Evolutionary conservation across 1,284 basidiomycete genomes (phyloP), one percentile per base, ranked within the genome.

Genomic region (Porogramme epimiltina): DNA sequence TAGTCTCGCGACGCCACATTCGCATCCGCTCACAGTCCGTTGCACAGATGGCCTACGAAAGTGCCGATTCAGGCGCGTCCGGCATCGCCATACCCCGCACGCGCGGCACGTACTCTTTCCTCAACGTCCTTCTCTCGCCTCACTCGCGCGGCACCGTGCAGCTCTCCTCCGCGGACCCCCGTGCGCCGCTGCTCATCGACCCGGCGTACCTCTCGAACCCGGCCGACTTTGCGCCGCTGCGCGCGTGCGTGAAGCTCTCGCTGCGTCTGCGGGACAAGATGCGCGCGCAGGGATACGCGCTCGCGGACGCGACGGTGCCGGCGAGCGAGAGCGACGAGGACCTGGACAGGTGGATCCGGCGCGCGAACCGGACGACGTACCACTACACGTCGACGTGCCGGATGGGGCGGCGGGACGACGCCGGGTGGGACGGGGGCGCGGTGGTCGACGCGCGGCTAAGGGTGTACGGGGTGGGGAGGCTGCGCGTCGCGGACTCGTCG

Each of bases 381-480:
- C 72, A 75, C 49, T 73, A 72, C 47, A 52, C 67, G 13, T 70
- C 64, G 20, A 70, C 70, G 10, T 74, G 72, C 55, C 52, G 72
- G 8, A 74, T 73, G 73, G 78, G 71, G 15, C 13, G 62, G 62
- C 1, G 63, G 31, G 53, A 55, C 19, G 56, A 51, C 42, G 66
- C 59, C 3, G 65, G 61, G 44, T 49, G 66, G 43, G 66, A 68
- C 34, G 31, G 49, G 0, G 78, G 76, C 2, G 56, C 56, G 48
- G 81, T 83, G 0, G 71, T 84, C 16, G 80, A 84, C 48, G 63
- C 73, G 13, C 61, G 73, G 56, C 63, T 85, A 50, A 61, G 67
- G 20, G 81, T 85, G 23, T 74, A 80, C 54, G 82, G 82, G 0
- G 62, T 73, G 1, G 46, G 55, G 6, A 68, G 71, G n/a, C 53